phyloP scores from a whole-genome alignment of 78 protist species.

The Cavenderia fasciculata region DNA sequence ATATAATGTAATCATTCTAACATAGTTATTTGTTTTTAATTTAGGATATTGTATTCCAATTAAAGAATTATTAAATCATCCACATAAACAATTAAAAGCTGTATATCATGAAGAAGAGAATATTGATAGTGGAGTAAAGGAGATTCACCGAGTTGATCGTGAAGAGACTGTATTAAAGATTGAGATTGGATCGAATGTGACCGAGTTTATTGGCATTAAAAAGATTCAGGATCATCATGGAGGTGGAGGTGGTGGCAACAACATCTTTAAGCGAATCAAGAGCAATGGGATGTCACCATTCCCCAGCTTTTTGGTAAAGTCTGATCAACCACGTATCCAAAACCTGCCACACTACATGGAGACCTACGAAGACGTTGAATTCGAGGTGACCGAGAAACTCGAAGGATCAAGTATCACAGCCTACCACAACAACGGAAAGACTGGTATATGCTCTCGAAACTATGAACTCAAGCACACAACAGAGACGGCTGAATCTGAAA shows the following conservation, averaged over 20 bases:
- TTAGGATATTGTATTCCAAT: slow-evolving; percentile 78
- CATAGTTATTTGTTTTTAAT: not conserved
- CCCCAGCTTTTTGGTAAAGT: slow-evolving; percentile 64
- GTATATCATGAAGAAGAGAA: slow-evolving; percentile 10
- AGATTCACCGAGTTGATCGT: not conserved
- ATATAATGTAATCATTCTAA: not conserved
- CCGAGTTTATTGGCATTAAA: slow-evolving; percentile 71
- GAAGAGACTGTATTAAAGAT: not conserved
- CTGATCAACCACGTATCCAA: slow-evolving; percentile 82
- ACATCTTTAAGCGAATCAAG: too few species aligned
- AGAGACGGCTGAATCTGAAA: not conserved
- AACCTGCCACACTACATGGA: slow-evolving; percentile 22
- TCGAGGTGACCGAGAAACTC: slow-evolving; percentile 83
- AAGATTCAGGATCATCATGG: slow-evolving; percentile 38
- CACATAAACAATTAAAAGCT: not conserved
- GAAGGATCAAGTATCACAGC: slow-evolving; percentile 80
- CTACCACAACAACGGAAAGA: slow-evolving; percentile 12
- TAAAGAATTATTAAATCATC: slow-evolving; percentile 38
- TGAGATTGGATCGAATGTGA: slow-evolving; percentile 37
- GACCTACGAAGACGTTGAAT: slow-evolving; percentile 6
- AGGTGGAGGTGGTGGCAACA: slow-evolving; percentile 15
- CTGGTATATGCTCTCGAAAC: slow-evolving; percentile 77
- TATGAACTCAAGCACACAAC: not conserved
- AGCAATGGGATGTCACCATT: slow-evolving; percentile 1
- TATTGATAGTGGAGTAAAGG: not conserved